Conservation (phyloP, 768 basidiomycete species). For the Suillus luteus region DNA sequence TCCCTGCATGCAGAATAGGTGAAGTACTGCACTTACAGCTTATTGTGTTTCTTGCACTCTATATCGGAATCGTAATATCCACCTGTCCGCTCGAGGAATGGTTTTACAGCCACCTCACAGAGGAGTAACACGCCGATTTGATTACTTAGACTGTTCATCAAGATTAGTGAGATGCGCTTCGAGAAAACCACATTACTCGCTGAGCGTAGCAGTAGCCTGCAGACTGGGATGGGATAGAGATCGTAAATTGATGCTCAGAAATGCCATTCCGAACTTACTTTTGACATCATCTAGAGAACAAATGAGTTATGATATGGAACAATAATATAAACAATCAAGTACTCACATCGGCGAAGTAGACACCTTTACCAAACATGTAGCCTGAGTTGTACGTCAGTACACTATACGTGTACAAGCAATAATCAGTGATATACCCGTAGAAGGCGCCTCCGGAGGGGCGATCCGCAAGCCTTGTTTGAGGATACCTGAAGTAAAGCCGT, state of each 20-base stretch:
- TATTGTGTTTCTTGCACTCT: conserved; percentile 44
- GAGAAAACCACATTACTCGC: conserved; percentile 32
- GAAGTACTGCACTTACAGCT: conserved; percentile 34
- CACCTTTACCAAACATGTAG: conserved; percentile 70
- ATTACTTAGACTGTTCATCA: conserved; percentile 45
- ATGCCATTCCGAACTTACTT: conserved; percentile 36
- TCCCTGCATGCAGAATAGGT: background rate
- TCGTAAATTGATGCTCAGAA: background rate
- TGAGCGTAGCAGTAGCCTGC: conserved; percentile 56
- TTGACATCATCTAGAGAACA: conserved; percentile 58
- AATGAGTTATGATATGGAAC: background rate
- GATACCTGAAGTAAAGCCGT: conserved; percentile 41
- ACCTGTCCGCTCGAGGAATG: conserved; percentile 48
- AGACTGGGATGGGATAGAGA: conserved; percentile 36
- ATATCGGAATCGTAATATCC: conserved; percentile 53
- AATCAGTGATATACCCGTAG: conserved; percentile 37
- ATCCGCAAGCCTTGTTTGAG: conserved; percentile 63
- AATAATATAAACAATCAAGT: background rate
- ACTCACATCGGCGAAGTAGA: conserved; percentile 64
- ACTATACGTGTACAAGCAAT: background rate
- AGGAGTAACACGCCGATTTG: conserved; percentile 57
- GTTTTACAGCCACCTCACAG: conserved; percentile 61
- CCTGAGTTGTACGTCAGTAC: conserved; percentile 22
- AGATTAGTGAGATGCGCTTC: conserved; percentile 10
- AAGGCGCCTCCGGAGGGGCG: conserved; percentile 64